phyloP scores from a whole-genome alignment of 1,284 basidiomycete species.

The Cutaneotrichosporon sp. region DNA sequence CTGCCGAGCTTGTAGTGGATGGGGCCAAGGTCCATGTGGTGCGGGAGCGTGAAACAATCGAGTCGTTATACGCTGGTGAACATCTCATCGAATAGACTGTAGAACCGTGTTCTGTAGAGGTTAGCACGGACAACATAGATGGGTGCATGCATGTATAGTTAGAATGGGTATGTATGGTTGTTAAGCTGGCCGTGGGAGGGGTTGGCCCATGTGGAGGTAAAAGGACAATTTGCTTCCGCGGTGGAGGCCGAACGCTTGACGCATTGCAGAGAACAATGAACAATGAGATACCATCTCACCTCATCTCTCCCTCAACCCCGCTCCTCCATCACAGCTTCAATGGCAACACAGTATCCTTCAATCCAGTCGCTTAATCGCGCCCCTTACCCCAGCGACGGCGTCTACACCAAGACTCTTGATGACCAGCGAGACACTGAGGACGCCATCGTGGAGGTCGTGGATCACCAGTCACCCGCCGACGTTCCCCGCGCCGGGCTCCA shows the following conservation, averaged over 20 bases:
- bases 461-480: slow-evolving; percentile 12
- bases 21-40: slow-evolving; percentile 14
- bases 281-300: neutral
- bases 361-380: slow-evolving; percentile 34
- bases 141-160: neutral
- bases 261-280: neutral
- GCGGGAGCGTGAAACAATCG: slow-evolving; percentile 17
- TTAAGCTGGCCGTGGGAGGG: too few species aligned
- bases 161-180: too few species aligned
- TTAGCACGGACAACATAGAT: neutral
- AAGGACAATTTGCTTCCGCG: neutral
- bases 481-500: slow-evolving; percentile 27
- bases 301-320: neutral
- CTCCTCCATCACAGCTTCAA: neutral
- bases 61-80: slow-evolving; percentile 9
- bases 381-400: slow-evolving; percentile 55
- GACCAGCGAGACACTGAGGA: slow-evolving; percentile 69
- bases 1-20: slow-evolving; percentile 18
- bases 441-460: slow-evolving; percentile 52
- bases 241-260: neutral
- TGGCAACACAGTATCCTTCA: slow-evolving; percentile 30
- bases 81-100: neutral
- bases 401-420: slow-evolving; percentile 64
- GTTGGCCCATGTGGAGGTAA: too few species aligned
- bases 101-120: neutral